Base-by-base conservation (phyloP, 345 rosid species). In the Salix caprea region DNA sequence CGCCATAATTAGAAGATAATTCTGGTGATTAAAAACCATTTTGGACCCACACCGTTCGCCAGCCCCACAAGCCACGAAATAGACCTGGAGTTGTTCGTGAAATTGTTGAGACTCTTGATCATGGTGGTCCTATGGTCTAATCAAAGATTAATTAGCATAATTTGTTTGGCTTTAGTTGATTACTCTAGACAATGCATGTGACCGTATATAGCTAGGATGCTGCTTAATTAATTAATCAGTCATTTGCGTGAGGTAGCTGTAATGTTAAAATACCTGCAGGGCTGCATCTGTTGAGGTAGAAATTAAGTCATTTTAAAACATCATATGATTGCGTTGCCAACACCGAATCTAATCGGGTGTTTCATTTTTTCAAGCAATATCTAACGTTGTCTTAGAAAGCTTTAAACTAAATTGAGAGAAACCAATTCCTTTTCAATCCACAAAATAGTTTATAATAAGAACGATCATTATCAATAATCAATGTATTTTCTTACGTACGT, bases 1-100 rank as follows among this genome's bases (percentile, higher is more conserved):
- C 18, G 72, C 56, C 77, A 83, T 83, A 62, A 76, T 77, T 79
- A 70, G 23, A 14, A 79, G 81, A 83, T 76, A 76, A 73, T 83
- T 73, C 6, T 79, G 28, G 66, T 48, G 74, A 70, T 79, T 79
- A 70, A 56, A 71, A 30, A 11, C 11, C 5, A 4, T 30, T 11
- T 18, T 56, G 75, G 70, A 13, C 77, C 74, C 62, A 21, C 52
- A 50, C 62, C 11, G 18, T 37, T 15, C 30, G 58, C 18, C 32
- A 7, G 14, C 30, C 26, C 24, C 24, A 64, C 70, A 23, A 39
- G 14, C 26, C 26, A 30, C 56, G 30, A 13, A 6, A 71, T 8
- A 15, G 13, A 36, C 13, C 13, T 3, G 1, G 62, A 58, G 62
- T 12, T 73, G 42, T 48, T 65, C 52, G 26, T 24, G 16, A 7